Evolutionary conservation across 192 early-diverging fungal species (phyloP).

Genomic region (Gigaspora rosea): DNA sequence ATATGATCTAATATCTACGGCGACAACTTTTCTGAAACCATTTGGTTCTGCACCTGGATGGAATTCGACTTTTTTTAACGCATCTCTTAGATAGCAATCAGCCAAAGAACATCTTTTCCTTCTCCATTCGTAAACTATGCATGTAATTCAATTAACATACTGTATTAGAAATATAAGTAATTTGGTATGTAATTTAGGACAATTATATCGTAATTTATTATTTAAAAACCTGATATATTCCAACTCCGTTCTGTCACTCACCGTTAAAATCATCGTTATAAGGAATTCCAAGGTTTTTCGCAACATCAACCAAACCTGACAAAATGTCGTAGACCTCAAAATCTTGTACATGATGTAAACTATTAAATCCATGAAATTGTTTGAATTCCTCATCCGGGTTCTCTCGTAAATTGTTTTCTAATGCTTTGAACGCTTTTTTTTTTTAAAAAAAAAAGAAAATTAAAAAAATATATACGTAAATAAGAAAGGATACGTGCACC

Average conservation of each 20-base stretch:
- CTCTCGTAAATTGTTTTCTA: background rate
- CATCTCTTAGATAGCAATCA: background rate
- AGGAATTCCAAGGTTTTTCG: background rate
- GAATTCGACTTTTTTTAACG: background rate
- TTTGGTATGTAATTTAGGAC: background rate
- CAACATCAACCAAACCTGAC: background rate
- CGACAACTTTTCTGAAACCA: background rate
- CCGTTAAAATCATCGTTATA: background rate
- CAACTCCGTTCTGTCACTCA: background rate
- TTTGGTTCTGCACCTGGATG: background rate
- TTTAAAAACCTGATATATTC: background rate
- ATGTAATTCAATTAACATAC: background rate
- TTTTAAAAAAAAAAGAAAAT: too few relatives aligned
- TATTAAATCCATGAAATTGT: slow-evolving; percentile 1
- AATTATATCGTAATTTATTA: background rate
- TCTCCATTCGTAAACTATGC: background rate
- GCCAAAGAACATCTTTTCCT: background rate
- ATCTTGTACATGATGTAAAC: background rate
- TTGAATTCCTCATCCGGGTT: background rate
- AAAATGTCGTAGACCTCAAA: background rate
- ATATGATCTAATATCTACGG: background rate
- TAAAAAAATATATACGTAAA: background rate
- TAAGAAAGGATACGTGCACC: too few relatives aligned
- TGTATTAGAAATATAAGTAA: background rate
- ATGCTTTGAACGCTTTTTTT: background rate